Conservation (phyloP, 2,329 filamentous ascomycete species). For the Tolypocladium album region DNA sequence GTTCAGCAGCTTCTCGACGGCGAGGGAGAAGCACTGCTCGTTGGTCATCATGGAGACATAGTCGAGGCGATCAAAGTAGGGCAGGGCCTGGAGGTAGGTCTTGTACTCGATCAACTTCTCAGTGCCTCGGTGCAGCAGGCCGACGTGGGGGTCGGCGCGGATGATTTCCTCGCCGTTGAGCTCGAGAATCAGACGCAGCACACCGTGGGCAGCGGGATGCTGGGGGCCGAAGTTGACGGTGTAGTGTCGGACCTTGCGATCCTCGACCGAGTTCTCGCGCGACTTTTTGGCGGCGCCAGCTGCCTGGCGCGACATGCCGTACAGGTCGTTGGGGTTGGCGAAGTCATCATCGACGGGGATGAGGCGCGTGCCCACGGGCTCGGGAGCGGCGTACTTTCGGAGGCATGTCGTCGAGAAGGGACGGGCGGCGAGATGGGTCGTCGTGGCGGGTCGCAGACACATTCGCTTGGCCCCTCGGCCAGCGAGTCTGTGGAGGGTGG, state of each 20-base stretch:
- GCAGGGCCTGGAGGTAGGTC: conserved; percentile 94
- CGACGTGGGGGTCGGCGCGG: conserved; percentile 92
- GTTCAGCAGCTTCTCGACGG: conserved; percentile 96
- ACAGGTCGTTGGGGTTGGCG: conserved; percentile 37
- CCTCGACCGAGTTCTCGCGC: conserved; percentile 35
- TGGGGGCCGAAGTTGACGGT: conserved; percentile 99
- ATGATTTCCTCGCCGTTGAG: conserved; percentile 97
- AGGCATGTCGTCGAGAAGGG: conserved; percentile 55
- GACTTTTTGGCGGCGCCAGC: conserved; percentile 32
- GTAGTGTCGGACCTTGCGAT: conserved; percentile 93
- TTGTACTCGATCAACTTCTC: conserved; percentile 99
- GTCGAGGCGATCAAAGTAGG: conserved; percentile 97
- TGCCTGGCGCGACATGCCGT: conserved; percentile 32
- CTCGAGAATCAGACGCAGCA: conserved; percentile 94
- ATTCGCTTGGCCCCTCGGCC: conserved; percentile 60
- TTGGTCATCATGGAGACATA: conserved; percentile 99
- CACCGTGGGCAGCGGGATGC: conserved; percentile 96
- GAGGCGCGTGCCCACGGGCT: conserved; percentile 44
- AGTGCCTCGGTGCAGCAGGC: conserved; percentile 88
- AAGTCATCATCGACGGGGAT: conserved; percentile 58
- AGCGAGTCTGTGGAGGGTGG: conserved; percentile 59
- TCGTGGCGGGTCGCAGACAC: conserved; percentile 37
- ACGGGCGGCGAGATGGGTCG: conserved; percentile 31
- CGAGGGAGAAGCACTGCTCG: conserved; percentile 92
- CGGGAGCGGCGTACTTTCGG: conserved; percentile 51